Evolutionary conservation across 495 filamentous ascomycete genomes (phyloP).

Genomic region (Aspergillus campestris): DNA sequence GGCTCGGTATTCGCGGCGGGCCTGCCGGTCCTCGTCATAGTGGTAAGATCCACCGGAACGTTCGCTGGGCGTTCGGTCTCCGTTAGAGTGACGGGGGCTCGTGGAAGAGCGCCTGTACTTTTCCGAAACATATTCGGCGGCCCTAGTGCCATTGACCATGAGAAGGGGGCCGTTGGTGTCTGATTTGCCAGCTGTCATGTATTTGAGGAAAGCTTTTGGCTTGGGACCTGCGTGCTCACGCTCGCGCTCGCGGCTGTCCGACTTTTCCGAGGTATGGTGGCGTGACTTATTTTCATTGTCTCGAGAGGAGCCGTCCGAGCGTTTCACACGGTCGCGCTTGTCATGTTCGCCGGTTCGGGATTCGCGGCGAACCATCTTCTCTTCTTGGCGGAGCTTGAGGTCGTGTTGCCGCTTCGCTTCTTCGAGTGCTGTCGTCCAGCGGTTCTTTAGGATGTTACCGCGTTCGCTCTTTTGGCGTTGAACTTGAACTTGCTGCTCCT

Average conservation of each 20-base stretch:
- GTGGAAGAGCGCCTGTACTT: constrained; percentile 22
- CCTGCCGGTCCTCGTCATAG: constrained; percentile 12
- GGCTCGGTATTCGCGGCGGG: constrained; percentile 1
- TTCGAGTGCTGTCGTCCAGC: too few species aligned
- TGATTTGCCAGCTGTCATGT: constrained; percentile 31
- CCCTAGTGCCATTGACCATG: constrained; percentile 27
- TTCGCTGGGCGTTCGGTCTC: constrained; percentile 20
- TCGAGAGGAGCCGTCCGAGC: constrained; percentile 5
- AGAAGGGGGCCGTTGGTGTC: constrained; percentile 28
- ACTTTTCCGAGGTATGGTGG: constrained; percentile 22
- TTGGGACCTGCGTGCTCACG: constrained; percentile 14
- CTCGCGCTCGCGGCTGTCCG: constrained; percentile 14
- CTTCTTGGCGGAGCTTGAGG: too few species aligned
- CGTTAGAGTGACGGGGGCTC: constrained; percentile 21
- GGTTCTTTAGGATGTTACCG: too few species aligned
- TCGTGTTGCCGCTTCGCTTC: too few species aligned
- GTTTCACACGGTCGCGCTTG: constrained; percentile 5
- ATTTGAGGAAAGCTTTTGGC: constrained; percentile 30
- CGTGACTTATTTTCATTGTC: constrained; percentile 18
- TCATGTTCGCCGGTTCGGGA: too few species aligned
- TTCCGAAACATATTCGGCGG: constrained; percentile 19
- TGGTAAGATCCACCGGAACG: constrained; percentile 21
- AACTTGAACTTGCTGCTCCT: too few species aligned
- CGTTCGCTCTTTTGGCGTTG: too few species aligned
- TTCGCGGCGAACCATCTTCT: too few species aligned